A percentile compares a stretch with the other conserved stretches of the same genome.
These are phyloP conservation scores for Lentinus polychrous DNA, from an alignment of 1,284 basidiomycete species.

Conservation along the genomic window DNA sequence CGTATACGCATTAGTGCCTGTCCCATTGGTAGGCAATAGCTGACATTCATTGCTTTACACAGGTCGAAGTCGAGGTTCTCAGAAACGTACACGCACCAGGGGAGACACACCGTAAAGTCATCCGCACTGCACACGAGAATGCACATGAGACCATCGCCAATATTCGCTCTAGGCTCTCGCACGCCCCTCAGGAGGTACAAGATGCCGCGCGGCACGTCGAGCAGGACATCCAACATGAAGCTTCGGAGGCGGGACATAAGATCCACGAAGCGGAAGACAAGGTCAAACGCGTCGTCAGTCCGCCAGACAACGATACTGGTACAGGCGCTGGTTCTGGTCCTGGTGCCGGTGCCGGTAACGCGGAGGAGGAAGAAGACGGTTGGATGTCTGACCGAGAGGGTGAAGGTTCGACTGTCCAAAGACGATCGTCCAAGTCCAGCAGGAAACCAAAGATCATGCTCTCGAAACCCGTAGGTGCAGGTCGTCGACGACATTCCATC, in stretches of 20 bases:
- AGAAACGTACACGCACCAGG: constrained; percentile 33
- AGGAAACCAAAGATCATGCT: neutral
- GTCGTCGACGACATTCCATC: constrained; percentile 19
- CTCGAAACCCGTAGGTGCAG: constrained; percentile 11
- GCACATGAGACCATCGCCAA: constrained; percentile 23
- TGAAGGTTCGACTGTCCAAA: constrained; percentile 9
- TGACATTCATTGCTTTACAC: constrained; percentile 7
- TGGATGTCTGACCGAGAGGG: constrained; percentile 37
- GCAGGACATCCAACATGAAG: constrained; percentile 14
- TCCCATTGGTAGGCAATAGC: constrained; percentile 3
- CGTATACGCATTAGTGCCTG: constrained; percentile 17
- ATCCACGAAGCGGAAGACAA: constrained; percentile 16
- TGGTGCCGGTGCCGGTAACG: neutral
- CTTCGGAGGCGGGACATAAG: constrained; percentile 12
- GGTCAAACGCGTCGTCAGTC: constrained; percentile 15
- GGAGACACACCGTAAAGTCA: constrained; percentile 19
- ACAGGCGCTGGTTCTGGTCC: constrained; percentile 1
- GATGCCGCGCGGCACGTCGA: constrained; percentile 28
- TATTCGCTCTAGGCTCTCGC: constrained; percentile 21
- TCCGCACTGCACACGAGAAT: constrained; percentile 19
- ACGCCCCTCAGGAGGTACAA: constrained; percentile 26
- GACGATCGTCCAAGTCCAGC: constrained; percentile 5
- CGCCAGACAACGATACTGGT: neutral
- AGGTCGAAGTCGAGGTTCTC: constrained; percentile 62
- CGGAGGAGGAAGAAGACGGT: constrained; percentile 35